Base-by-base conservation (phyloP, 345 rosid genomes). In the Eutrema yunnanense region DNA sequence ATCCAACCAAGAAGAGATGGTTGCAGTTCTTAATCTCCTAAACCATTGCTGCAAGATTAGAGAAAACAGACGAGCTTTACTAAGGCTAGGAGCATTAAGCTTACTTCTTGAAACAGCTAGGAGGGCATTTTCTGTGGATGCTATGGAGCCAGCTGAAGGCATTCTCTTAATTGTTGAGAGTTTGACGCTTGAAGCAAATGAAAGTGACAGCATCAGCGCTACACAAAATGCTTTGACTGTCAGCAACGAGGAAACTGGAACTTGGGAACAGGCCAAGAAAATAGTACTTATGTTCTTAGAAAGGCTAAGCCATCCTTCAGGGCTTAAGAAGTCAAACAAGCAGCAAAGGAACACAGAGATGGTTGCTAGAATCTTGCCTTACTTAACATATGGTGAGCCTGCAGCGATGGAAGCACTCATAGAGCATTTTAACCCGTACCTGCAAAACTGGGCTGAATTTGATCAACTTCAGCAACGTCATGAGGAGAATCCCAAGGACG, bases 61-160 rank as follows among this genome's bases (percentile, higher is more conserved):
- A 76, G 99, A 87, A 77, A 95, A 95, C 73, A 87, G 99, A 59
- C 82, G 86, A 68, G 96, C 94, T 69, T 82, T 95, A 68, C 80
- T 95, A 70, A 84, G 82, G 75, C 85, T 92, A 54, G 98, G 97
- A 69, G 98, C 98, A 70, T 80, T 92, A 79, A 93, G 92, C 74
- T 81, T 95, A 62, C 96, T 95, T 79, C 99, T 95, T 78, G 99
- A 95, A 86, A 87, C 98, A 57, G 99, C 96, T 60, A 86, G 99
- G 85, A 84, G 89, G 46, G 99, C 99, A 32, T 95, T 92, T 75
- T 82, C 98, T 63, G 92, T 95, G 71, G 99, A 95, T 85, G 97
- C 99, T 67, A 92, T 95, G 94, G 99, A 95, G 78, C 93, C 96
- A 68, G 99, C 99, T 50, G 99, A 92, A 78, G 97, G 96, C 73